Base-by-base conservation (phyloP, 306 rosid genomes). In the Begonia loranthoides region DNA sequence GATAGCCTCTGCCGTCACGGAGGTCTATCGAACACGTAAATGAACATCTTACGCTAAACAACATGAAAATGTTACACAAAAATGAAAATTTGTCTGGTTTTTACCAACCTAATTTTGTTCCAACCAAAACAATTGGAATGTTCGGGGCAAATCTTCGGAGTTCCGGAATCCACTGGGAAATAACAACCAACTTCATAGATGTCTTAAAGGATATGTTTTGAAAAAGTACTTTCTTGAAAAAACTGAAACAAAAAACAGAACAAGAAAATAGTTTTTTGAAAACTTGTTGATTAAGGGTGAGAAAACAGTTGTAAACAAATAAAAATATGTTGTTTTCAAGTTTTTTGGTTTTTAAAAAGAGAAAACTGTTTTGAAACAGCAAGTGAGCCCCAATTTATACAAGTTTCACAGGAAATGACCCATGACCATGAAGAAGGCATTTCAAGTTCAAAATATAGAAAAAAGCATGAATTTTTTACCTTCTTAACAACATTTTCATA, bases 61-160 rank as follows among this genome's bases (percentile, higher is more conserved):
- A 10, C 47, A 43, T 10, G 47, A 10, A 43, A 43, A 43, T 43
- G 47, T 10, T 10, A 3, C 15, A 43, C 1, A 43, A 2, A 43
- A 43, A 10, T 43, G 13, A 43, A 39, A 62, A 46, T 39, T 28
- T 43, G 13, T 48, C 13, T 52, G 49, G 41, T 13, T 1, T 44
- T 50, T 15, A 60, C 84, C 55, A 66, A 92, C 96, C 99, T 21
- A 90, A 77, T 75, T 92, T 92, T 12, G 94, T 92, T 46, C 99
- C 99, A 76, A 92, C 96, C 76, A 92, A 94, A 79, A 92, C 83
- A 69, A 92, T 73, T 39, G 99, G 99, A 67, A 92, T 86, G 51
- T 79, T 83, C 9, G 96, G 94, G 1, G 99, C 99, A 75, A 92
- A 86, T 63, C 99, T 67, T 16, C 93, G 93, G 73, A 92, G 78